phyloP scores from a whole-genome alignment of 768 basidiomycete genomes.

The Suillus placidus region DNA sequence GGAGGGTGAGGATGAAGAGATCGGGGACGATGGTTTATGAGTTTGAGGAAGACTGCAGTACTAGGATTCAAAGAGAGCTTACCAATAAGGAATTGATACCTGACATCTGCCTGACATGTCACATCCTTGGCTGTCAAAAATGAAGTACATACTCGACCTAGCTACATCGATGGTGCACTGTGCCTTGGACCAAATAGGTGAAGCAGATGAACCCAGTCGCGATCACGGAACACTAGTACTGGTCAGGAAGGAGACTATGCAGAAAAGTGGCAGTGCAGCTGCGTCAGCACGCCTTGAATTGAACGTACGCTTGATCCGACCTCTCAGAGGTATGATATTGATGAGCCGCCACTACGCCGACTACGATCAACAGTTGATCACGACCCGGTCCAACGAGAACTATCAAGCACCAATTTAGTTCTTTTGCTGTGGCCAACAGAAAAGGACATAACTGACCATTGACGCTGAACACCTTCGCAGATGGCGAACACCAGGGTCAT shows the following conservation, averaged over 20 bases:
- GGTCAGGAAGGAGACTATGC: not conserved
- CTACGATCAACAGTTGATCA: not conserved
- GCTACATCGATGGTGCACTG: too few species aligned
- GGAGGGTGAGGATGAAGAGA: not conserved
- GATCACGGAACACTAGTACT: not conserved
- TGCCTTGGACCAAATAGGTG: not conserved
- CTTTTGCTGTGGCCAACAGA: not conserved
- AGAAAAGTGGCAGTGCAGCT: not conserved
- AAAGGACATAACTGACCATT: not conserved
- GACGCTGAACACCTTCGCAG: not conserved
- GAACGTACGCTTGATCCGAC: not conserved
- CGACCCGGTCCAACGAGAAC: not conserved
- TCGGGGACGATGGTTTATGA: not conserved
- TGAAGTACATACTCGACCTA: too few species aligned
- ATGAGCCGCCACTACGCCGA: not conserved
- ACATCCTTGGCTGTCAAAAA: too few species aligned
- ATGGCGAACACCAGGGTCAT: slow-evolving; percentile 34
- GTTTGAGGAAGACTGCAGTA: not conserved
- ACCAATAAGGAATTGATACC: not conserved
- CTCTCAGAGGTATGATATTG: not conserved
- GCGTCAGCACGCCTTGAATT: not conserved
- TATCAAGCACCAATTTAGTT: not conserved
- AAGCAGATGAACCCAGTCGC: too few species aligned
- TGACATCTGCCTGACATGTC: too few species aligned
- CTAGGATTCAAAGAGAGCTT: not conserved